Evolutionary conservation across 2,329 filamentous ascomycete species (phyloP).

Genomic region (Penicillium frequentans): DNA sequence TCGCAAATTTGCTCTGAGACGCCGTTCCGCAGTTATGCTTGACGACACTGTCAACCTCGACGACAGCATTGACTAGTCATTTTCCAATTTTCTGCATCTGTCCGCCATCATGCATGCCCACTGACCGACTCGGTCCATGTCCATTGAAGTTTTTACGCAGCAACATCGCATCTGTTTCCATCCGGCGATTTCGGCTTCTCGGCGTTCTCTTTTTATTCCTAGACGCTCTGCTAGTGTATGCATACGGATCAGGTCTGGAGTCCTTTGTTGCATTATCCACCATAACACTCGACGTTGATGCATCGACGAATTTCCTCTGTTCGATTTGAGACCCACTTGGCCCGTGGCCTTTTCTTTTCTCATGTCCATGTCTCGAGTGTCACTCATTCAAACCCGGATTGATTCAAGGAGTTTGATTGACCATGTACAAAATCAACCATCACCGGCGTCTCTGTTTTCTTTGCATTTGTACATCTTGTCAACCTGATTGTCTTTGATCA

Average conservation of each 20-base stretch:
- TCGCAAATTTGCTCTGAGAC: slow-evolving; percentile 35
- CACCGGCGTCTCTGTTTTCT: slow-evolving; percentile 1
- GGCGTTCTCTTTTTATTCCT: slow-evolving; percentile 14
- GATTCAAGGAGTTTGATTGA: neutral
- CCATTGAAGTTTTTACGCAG: slow-evolving; percentile 14
- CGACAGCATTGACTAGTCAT: slow-evolving; percentile 31
- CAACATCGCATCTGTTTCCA: slow-evolving; percentile 16
- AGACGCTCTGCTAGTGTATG: slow-evolving; percentile 14
- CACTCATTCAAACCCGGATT: neutral
- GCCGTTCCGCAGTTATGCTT: slow-evolving; percentile 25
- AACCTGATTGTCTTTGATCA: neutral
- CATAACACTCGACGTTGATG: slow-evolving; percentile 3
- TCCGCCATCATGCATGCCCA: neutral
- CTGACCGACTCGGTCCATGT: neutral
- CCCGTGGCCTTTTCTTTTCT: neutral
- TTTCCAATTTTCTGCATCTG: slow-evolving; percentile 2
- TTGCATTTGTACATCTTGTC: neutral
- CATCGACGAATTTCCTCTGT: slow-evolving; percentile 9
- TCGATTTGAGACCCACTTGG: neutral
- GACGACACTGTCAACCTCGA: slow-evolving; percentile 30
- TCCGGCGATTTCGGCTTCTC: slow-evolving; percentile 6
- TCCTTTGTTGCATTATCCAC: slow-evolving; percentile 10
- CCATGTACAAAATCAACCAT: slow-evolving; percentile 4
- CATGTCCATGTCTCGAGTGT: neutral
- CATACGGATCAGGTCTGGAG: slow-evolving; percentile 13